Percentiles rank a stretch among this genome's conserved stretches.
Conservation (phyloP, 2,329 filamentous ascomycete genomes). For the Fusarium equiseti region DNA sequence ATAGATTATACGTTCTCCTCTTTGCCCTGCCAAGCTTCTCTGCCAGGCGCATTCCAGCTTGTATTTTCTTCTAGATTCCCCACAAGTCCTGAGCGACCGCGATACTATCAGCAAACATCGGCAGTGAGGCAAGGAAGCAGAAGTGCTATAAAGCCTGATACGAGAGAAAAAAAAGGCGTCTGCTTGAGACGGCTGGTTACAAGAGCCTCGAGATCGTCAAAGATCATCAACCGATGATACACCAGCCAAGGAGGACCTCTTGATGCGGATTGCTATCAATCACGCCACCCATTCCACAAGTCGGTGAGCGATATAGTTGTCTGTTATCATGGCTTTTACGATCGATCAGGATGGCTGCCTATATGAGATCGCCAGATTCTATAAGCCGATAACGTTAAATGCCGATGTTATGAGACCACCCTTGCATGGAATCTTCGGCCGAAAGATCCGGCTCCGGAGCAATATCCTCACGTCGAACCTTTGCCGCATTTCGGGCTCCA, state of each 20-base stretch:
- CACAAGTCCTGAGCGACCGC: background rate
- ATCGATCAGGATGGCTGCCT: background rate
- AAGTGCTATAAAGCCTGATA: background rate
- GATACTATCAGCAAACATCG: background rate
- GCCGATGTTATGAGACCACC: background rate
- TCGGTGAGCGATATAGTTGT: background rate
- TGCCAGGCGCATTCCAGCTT: background rate
- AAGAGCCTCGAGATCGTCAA: background rate
- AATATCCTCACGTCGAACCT: background rate
- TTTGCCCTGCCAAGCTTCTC: background rate
- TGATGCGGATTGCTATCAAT: background rate
- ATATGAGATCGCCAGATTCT: background rate
- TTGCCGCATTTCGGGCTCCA: background rate
- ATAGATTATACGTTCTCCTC: background rate
- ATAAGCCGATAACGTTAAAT: background rate
- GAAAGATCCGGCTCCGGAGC: conserved; percentile 5
- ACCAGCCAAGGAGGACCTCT: background rate
- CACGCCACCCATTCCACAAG: background rate
- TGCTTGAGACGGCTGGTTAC: background rate
- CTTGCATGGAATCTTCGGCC: conserved; percentile 1
- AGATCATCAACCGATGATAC: background rate
- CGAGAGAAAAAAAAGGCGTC: background rate
- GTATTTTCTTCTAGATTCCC: background rate
- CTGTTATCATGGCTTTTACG: background rate
- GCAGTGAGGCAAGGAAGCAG: background rate